A percentile compares a stretch with the other conserved stretches of the same genome.
Conservation (phyloP, 2,329 filamentous ascomycete genomes). For the Alternaria metachromatica region DNA sequence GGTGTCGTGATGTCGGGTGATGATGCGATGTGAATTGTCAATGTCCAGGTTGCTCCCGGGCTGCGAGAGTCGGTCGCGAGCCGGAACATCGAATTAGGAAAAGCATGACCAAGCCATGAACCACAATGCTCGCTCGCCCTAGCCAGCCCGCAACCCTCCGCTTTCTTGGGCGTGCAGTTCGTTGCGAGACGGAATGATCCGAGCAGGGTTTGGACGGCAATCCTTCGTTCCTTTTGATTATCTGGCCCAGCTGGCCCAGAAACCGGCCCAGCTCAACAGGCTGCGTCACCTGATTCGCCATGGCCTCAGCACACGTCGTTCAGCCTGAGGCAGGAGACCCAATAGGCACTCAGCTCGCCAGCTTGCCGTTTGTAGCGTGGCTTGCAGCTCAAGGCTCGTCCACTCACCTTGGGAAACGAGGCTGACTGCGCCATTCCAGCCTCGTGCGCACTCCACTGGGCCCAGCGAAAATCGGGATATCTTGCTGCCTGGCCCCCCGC, state of each 20-base stretch:
- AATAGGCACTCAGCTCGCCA: slow-evolving; percentile 46
- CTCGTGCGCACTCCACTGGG: slow-evolving; percentile 42
- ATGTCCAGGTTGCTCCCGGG: neutral
- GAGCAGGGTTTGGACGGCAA: slow-evolving; percentile 39
- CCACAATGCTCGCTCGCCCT: slow-evolving; percentile 26
- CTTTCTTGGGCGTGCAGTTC: slow-evolving; percentile 31
- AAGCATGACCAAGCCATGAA: slow-evolving; percentile 33
- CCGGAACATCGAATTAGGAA: slow-evolving; percentile 26
- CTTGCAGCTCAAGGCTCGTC: slow-evolving; percentile 43
- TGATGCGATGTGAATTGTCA: slow-evolving; percentile 10
- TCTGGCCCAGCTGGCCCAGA: slow-evolving; percentile 34
- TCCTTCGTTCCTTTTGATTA: slow-evolving; percentile 40
- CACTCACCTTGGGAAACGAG: slow-evolving; percentile 49
- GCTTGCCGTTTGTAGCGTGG: slow-evolving; percentile 45
- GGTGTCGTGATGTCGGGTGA: slow-evolving; percentile 10
- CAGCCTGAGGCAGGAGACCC: slow-evolving; percentile 41
- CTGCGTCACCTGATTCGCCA: slow-evolving; percentile 37
- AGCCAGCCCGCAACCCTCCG: slow-evolving; percentile 23
- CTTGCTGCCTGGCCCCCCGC: slow-evolving; percentile 45
- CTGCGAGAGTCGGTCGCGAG: slow-evolving; percentile 14
- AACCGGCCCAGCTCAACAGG: slow-evolving; percentile 30
- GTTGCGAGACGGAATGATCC: slow-evolving; percentile 37
- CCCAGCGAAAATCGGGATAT: slow-evolving; percentile 43
- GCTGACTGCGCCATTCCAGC: slow-evolving; percentile 47
- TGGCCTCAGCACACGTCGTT: slow-evolving; percentile 26